phyloP scores from a whole-genome alignment of 495 filamentous ascomycete species.

The Hyaloscypha variabilis region DNA sequence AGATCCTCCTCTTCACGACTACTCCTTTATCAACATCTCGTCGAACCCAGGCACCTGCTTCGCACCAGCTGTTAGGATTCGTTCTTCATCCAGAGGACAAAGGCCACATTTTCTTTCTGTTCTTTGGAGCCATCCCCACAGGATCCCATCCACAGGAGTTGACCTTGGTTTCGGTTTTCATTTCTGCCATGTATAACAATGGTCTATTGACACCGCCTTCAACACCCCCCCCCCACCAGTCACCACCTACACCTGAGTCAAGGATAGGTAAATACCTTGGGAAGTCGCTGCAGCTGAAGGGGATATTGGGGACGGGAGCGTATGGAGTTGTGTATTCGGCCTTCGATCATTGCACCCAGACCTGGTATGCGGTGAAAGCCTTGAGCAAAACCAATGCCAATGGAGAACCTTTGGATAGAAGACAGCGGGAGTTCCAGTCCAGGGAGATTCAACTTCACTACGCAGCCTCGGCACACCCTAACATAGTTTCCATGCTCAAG shows the following conservation, averaged over 20 bases:
- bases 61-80: constrained; percentile 1
- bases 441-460: constrained; percentile 92
- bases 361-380: constrained; percentile 93
- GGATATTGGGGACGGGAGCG: constrained; percentile 86
- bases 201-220: constrained; percentile 23
- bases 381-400: constrained; percentile 78
- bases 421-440: constrained; percentile 89
- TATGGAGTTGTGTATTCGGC: constrained; percentile 98
- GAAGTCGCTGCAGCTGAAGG: constrained; percentile 27
- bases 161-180: constrained; percentile 27
- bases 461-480: constrained; percentile 82
- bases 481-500: constrained; percentile 91
- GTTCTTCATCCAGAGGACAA: constrained; percentile 1
- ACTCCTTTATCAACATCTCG: constrained; percentile 14
- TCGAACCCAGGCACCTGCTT: background rate
- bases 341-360: constrained; percentile 80
- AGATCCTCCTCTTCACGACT: constrained; percentile 22
- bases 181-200: constrained; percentile 31
- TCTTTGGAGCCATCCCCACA: constrained; percentile 12
- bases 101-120: constrained; percentile 24
- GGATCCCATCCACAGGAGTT: constrained; percentile 19
- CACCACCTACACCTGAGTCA: constrained; percentile 31
- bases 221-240: constrained; percentile 15
- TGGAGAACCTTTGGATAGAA: constrained; percentile 75
- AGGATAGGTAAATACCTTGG: constrained; percentile 31